A percentile compares a stretch with the other conserved stretches of the same genome.
These are phyloP conservation scores for Hanseniaspora uvarum DNA, from an alignment of 1,139 yeast genomes.

Conservation along the genomic window DNA sequence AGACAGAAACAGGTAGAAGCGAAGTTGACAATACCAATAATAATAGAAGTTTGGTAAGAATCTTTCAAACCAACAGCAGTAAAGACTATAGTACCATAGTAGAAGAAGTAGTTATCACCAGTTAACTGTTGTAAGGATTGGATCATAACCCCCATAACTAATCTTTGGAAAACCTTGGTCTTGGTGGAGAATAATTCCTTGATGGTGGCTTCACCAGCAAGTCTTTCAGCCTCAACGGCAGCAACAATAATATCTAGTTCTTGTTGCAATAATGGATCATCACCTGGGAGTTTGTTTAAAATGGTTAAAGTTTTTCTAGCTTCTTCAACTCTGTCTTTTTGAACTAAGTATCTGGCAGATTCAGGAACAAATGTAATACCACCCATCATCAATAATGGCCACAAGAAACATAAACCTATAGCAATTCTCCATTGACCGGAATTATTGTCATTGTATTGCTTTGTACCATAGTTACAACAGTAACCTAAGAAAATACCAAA, in stretches of 20 bases:
- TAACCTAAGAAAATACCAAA: conserved; percentile 54
- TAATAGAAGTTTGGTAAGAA: conserved; percentile 61
- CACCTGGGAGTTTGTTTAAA: conserved; percentile 46
- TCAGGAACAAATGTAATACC: conserved; percentile 69
- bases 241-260: conserved; percentile 53
- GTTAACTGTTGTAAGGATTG: conserved; percentile 66
- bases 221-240: conserved; percentile 52
- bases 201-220: conserved; percentile 58
- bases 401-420: conserved; percentile 42
- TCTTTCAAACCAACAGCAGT: conserved; percentile 60
- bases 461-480: conserved; percentile 51
- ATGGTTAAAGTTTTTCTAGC: conserved; percentile 51
- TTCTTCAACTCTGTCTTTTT: conserved; percentile 42
- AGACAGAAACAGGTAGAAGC: conserved; percentile 59
- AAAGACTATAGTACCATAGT: conserved; percentile 66
- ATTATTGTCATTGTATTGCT: conserved; percentile 32
- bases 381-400: conserved; percentile 35
- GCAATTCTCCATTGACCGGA: conserved; percentile 57
- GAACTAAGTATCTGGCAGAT: conserved; percentile 62
- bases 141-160: conserved; percentile 50
- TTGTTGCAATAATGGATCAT: conserved; percentile 46
- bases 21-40: conserved; percentile 67
- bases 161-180: conserved; percentile 56
- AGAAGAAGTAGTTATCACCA: conserved; percentile 68
- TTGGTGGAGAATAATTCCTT: conserved; percentile 49